phyloP scores from a whole-genome alignment of 2,329 filamentous ascomycete species.

The Ascocoryne sarcoides region DNA sequence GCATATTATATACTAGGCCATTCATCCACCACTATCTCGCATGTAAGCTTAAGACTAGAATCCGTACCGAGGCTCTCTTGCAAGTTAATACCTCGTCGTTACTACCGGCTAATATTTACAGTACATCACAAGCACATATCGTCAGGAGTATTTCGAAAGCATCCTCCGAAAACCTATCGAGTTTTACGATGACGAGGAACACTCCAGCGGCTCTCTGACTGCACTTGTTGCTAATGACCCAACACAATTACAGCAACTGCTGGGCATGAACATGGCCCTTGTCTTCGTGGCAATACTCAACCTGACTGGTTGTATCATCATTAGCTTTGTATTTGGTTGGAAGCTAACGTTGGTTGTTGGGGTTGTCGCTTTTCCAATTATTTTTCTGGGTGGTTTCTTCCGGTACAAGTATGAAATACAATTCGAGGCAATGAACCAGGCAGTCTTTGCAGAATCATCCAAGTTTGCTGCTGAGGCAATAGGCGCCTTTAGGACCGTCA shows the following conservation, averaged over 20 bases:
- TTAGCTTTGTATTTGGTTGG: constrained; percentile 68
- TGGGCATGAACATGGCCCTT: constrained; percentile 43
- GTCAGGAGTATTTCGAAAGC: constrained; percentile 37
- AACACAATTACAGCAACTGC: constrained; percentile 40
- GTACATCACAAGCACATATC: constrained; percentile 30
- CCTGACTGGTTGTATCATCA: constrained; percentile 53
- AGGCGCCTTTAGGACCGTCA: constrained; percentile 52
- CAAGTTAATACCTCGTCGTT: background rate
- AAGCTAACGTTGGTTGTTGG: constrained; percentile 62
- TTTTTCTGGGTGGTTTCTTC: constrained; percentile 36
- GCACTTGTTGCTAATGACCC: constrained; percentile 40
- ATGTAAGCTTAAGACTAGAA: too few species aligned
- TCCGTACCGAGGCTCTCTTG: constrained; percentile 15
- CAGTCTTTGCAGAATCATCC: constrained; percentile 51
- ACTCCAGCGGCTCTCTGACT: constrained; percentile 39
- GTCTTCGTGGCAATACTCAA: constrained; percentile 56
- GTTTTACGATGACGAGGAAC: constrained; percentile 37
- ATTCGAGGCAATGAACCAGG: constrained; percentile 48
- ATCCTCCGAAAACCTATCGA: constrained; percentile 35
- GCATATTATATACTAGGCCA: constrained; percentile 27
- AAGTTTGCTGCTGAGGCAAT: constrained; percentile 57
- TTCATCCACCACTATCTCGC: constrained; percentile 32
- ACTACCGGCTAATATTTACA: constrained; percentile 13
- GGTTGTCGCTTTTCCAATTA: constrained; percentile 47
- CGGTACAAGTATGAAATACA: constrained; percentile 45